A percentile compares a stretch with the other conserved stretches of the same genome.
phyloP scores from a whole-genome alignment of 805 yeast species.

The Candida tibetensis region DNA sequence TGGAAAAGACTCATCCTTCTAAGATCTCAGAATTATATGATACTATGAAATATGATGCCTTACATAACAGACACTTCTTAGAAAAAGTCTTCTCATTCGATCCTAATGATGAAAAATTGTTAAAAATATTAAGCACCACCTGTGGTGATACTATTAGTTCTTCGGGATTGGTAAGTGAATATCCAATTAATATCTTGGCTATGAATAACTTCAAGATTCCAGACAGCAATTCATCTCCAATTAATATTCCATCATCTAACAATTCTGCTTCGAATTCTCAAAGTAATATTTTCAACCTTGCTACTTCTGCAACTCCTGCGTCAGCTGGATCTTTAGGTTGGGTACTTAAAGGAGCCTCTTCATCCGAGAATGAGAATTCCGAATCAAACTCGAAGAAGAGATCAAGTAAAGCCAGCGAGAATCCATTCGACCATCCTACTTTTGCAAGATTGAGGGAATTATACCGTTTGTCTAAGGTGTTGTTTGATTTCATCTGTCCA shows the following conservation, averaged over 20 bases:
- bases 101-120: constrained; percentile 38
- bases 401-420: constrained; percentile 19
- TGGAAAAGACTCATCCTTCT: constrained; percentile 96
- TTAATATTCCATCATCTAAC: constrained; percentile 15
- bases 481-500: constrained; percentile 96
- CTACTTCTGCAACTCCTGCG: constrained; percentile 22
- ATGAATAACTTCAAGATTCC: constrained; percentile 73
- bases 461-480: constrained; percentile 83
- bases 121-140: constrained; percentile 35
- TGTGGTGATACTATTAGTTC: constrained; percentile 46
- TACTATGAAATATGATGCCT: constrained; percentile 97
- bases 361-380: constrained; percentile 16
- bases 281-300: constrained; percentile 18
- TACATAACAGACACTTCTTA: constrained; percentile 88
- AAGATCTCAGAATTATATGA: constrained; percentile 95
- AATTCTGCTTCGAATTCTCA: not conserved
- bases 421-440: constrained; percentile 72
- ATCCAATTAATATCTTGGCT: constrained; percentile 72
- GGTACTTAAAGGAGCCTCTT: constrained; percentile 52
- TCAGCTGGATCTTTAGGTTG: constrained; percentile 72
- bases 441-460: constrained; percentile 82
- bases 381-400: constrained; percentile 17
- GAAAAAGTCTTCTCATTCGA: constrained; percentile 75
- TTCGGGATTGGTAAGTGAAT: constrained; percentile 59
- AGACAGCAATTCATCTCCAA: constrained; percentile 22